Conservation (phyloP, 192 early-diverging fungal species). For the Backusella circina region DNA sequence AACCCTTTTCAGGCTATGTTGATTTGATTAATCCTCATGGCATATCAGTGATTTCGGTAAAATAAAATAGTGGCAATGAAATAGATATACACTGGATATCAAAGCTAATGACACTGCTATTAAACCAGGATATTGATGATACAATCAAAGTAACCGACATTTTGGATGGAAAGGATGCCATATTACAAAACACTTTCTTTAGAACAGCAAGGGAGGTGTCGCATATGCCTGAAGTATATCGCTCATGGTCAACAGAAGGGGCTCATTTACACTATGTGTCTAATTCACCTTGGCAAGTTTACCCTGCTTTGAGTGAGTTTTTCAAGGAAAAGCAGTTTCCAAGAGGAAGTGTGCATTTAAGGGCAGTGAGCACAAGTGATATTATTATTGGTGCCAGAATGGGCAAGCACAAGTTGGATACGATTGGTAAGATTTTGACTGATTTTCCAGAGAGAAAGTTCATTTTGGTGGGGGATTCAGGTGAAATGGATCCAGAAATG, state of each 20-base stretch:
- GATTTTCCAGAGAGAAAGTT: slow-evolving; percentile 82
- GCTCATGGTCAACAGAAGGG: slow-evolving; percentile 48
- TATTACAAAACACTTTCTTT: slow-evolving; percentile 69
- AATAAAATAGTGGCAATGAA: too few species aligned
- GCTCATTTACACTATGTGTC: slow-evolving; percentile 85
- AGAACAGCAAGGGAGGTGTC: slow-evolving; percentile 64
- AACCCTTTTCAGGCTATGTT: slow-evolving; percentile 41
- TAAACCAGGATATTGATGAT: slow-evolving; percentile 74
- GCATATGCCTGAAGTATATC: slow-evolving; percentile 80
- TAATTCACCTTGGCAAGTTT: slow-evolving; percentile 86
- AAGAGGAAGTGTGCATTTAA: slow-evolving; percentile 67
- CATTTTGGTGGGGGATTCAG: slow-evolving; percentile 88
- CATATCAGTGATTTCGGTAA: slow-evolving; percentile 72
- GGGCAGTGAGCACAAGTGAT: slow-evolving; percentile 12
- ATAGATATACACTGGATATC: too few species aligned
- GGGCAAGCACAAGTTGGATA: slow-evolving; percentile 25
- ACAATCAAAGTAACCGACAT: slow-evolving; percentile 92
- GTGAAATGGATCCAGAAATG: slow-evolving; percentile 86
- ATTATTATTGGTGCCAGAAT: slow-evolving; percentile 18
- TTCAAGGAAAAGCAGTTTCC: slow-evolving; percentile 73
- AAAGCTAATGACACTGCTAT: neutral
- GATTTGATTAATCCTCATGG: slow-evolving; percentile 70
- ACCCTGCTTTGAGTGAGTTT: slow-evolving; percentile 72
- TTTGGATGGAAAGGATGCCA: slow-evolving; percentile 61
- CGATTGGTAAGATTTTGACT: slow-evolving; percentile 25